Evolutionary conservation across 495 filamentous ascomycete genomes (phyloP), one percentile per base, ranked within the genome.

Genomic region (Aspergillus haitiensis): DNA sequence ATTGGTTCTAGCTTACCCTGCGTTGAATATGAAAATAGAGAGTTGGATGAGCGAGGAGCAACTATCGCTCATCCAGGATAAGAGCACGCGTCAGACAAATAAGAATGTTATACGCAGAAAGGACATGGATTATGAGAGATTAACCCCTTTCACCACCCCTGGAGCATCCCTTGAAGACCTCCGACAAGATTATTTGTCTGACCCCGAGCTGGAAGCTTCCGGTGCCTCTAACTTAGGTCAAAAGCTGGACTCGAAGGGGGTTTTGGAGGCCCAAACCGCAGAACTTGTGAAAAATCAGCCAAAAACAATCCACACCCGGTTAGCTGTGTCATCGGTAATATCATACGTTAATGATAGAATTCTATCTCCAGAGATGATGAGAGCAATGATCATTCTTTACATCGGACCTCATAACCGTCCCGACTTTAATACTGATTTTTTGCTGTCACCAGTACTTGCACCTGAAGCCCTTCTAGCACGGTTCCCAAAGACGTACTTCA

Each of bases 41-140:
- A 97, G 91, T 65, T 98, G 94, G 94, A 97, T 98, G 92, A 91
- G 88, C 0, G 95, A 98, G 64, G 94, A 98, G 70, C 93, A 98
- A 69, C 94, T 97, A 91, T 81, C 90, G 0, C 75, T 98, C 40
- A 97, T 98, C 55, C 88, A 93, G 61, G 92, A 97, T 58, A 87
- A 90, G 42, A 81, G 84, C 54, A 85, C 83, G 57, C 84, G 93
- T 3, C 86, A 85, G 59, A 90, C 86, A 2, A 97, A 97, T 67
- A 82, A 81, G 57, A 79, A 82, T 46, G 84, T 98, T 52, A 69
- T 97, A 6, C 81, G 83, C 16, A 81, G 88, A 54, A 97, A 98
- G 74, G 90, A 84, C 47, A 87, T 85, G 65, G 83, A 90, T 47
- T 88, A 86, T 51, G 72, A 80, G 55, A 79, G 80, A 32, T 67